Evolutionary conservation across 257 asterid species (phyloP).

Genomic region (Salvia hispanica): DNA sequence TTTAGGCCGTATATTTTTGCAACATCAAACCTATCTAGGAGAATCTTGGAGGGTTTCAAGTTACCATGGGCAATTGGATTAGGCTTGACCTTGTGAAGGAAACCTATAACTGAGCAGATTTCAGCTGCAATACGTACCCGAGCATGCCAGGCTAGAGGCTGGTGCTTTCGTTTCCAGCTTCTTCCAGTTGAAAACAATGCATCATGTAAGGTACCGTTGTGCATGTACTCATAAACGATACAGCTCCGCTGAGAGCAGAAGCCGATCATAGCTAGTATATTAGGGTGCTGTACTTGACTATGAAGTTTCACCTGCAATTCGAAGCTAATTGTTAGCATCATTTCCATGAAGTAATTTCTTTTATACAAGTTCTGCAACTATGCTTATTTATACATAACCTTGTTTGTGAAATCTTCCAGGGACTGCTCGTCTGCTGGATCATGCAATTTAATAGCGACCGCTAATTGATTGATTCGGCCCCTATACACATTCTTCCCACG

Average conservation of each 20-base stretch:
- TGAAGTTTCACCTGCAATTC: conserved; percentile 54
- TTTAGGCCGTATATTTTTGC: conserved; percentile 47
- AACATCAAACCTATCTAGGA: conserved; percentile 55
- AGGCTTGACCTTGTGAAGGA: conserved; percentile 64
- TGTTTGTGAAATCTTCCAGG: conserved; percentile 39
- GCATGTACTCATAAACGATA: conserved; percentile 60
- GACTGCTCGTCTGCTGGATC: conserved; percentile 31
- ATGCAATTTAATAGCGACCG: conserved; percentile 55
- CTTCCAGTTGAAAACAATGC: conserved; percentile 46
- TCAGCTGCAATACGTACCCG: conserved; percentile 58
- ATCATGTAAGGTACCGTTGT: conserved; percentile 59
- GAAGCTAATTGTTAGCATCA: conserved; percentile 1
- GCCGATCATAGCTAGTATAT: conserved; percentile 58
- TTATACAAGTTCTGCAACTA: not conserved
- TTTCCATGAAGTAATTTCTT: not conserved
- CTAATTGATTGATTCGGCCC: conserved; percentile 47
- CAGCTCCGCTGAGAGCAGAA: conserved; percentile 65
- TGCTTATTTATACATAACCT: conserved; percentile 39
- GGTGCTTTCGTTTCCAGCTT: conserved; percentile 35
- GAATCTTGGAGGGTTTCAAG: conserved; percentile 60
- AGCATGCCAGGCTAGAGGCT: conserved; percentile 53
- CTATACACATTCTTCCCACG: conserved; percentile 49
- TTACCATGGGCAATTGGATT: conserved; percentile 56
- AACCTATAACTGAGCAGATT: conserved; percentile 57
- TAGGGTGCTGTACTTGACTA: conserved; percentile 56